A percentile compares a stretch with the other conserved stretches of the same genome.
Conservation (phyloP, 192 early-diverging fungal species). For the Globomyces pollinis-pini region DNA sequence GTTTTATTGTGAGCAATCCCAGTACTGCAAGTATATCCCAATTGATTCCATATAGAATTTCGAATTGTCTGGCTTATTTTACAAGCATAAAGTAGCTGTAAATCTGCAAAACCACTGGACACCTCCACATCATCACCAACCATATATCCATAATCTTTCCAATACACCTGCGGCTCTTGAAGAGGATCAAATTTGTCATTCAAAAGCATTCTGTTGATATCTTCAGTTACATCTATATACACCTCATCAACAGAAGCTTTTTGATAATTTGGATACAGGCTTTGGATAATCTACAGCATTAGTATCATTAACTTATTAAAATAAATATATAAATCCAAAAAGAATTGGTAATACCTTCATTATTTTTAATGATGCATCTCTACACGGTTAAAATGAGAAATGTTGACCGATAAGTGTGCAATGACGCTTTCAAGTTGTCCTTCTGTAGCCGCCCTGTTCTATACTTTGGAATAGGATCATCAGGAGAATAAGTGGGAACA, state of each 20-base stretch:
- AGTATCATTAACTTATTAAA: no score
- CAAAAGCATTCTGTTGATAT: conserved; percentile 44
- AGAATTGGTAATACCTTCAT: conserved; percentile 68
- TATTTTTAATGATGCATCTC: conserved; percentile 58
- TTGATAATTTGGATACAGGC: conserved; percentile 49
- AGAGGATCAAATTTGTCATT: conserved; percentile 41
- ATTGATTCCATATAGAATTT: conserved; percentile 48
- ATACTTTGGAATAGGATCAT: neutral
- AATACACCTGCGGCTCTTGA: conserved; percentile 19
- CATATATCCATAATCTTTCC: conserved; percentile 4
- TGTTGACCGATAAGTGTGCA: conserved; percentile 65
- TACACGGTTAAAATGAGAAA: conserved; percentile 75
- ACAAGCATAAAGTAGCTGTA: conserved; percentile 70
- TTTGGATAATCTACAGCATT: conserved; percentile 25
- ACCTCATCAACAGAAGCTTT: conserved; percentile 82
- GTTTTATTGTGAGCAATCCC: conserved; percentile 82
- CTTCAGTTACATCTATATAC: conserved; percentile 75
- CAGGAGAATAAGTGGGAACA: conserved; percentile 18
- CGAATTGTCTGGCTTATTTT: conserved; percentile 62
- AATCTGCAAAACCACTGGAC: conserved; percentile 56
- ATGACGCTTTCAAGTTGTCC: conserved; percentile 47
- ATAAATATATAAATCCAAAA: no score
- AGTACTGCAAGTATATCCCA: conserved; percentile 63
- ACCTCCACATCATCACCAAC: conserved; percentile 5
- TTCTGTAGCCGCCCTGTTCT: conserved; percentile 28